Evolutionary conservation across 1,284 basidiomycete genomes (phyloP).

Genomic region (Rhodotorula sp.): DNA sequence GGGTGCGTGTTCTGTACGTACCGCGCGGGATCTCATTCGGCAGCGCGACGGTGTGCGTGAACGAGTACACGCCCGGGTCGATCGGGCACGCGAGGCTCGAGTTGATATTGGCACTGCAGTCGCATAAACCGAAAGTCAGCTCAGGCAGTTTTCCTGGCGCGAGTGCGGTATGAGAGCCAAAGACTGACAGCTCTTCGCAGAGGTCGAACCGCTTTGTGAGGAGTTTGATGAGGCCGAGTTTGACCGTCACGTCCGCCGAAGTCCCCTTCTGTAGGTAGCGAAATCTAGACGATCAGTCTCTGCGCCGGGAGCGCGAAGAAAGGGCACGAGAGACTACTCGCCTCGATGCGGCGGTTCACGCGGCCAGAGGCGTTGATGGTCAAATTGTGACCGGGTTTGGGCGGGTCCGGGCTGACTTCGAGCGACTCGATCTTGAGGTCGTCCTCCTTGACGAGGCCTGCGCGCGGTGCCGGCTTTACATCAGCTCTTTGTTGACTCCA

Average conservation of each 20-base stretch:
- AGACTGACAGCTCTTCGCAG: conserved; percentile 84
- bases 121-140: background rate
- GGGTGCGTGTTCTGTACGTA: conserved; percentile 48
- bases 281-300: too few relatives aligned
- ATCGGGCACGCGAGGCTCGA: conserved; percentile 75
- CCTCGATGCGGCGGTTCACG: conserved; percentile 64
- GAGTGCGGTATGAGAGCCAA: background rate
- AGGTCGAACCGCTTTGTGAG: conserved; percentile 77
- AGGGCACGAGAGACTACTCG: conserved; percentile 46
- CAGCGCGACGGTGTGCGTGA: conserved; percentile 74
- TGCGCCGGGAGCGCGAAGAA: too few relatives aligned
- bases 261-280: conserved; percentile 57
- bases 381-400: conserved; percentile 73
- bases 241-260: conserved; percentile 79
- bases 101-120: conserved; percentile 63
- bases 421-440: conserved; percentile 62
- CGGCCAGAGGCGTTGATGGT: conserved; percentile 71
- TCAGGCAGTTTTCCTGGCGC: background rate
- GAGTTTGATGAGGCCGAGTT: conserved; percentile 81
- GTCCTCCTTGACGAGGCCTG: conserved; percentile 24
- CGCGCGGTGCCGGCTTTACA: conserved; percentile 32
- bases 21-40: conserved; percentile 87
- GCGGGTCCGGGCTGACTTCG: conserved; percentile 72
- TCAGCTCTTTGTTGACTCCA: background rate
- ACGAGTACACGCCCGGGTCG: conserved; percentile 63